Percentiles rank a stretch among this genome's conserved stretches.
These are phyloP conservation scores for Dactylellina cionopaga DNA, from an alignment of 2,329 filamentous ascomycete species.

Conservation along the genomic window DNA sequence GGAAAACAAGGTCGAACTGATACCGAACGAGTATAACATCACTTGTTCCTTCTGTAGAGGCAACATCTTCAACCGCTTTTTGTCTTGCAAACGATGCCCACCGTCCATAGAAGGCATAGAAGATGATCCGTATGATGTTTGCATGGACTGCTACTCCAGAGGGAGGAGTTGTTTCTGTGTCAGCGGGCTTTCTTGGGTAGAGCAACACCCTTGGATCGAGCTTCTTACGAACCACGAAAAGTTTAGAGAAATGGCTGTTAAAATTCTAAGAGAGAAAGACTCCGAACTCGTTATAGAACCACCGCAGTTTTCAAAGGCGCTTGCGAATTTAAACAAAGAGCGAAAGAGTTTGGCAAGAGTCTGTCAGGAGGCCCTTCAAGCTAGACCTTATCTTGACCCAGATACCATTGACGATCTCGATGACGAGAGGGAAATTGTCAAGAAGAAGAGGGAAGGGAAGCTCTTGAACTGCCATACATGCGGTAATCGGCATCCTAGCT, in stretches of 20 bases:
- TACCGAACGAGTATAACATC: constrained; percentile 88
- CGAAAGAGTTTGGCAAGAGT: constrained; percentile 88
- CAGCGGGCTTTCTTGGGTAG: constrained; percentile 86
- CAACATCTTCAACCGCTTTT: constrained; percentile 96
- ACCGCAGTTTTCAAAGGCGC: constrained; percentile 76
- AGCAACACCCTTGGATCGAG: constrained; percentile 88
- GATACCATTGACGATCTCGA: constrained; percentile 68
- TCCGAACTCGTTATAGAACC: constrained; percentile 67
- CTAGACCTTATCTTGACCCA: constrained; percentile 72
- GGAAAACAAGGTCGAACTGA: constrained; percentile 69
- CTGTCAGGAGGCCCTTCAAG: constrained; percentile 86
- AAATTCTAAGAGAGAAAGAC: constrained; percentile 74
- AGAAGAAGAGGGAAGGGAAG: constrained; percentile 66
- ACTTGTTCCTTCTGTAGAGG: constrained; percentile 95
- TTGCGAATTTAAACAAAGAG: constrained; percentile 67
- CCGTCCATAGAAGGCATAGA: constrained; percentile 72
- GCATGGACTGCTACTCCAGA: constrained; percentile 99
- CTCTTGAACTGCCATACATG: constrained; percentile 81
- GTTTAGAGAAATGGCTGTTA: constrained; percentile 82
- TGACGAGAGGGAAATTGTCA: constrained; percentile 60
- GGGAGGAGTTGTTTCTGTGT: constrained; percentile 90
- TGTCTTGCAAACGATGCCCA: constrained; percentile 86
- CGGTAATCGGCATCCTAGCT: constrained; percentile 78
- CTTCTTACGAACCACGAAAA: constrained; percentile 79
- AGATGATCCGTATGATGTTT: constrained; percentile 90